Base-by-base conservation (phyloP, 2,329 filamentous ascomycete species). In the Xylaria polymorpha region DNA sequence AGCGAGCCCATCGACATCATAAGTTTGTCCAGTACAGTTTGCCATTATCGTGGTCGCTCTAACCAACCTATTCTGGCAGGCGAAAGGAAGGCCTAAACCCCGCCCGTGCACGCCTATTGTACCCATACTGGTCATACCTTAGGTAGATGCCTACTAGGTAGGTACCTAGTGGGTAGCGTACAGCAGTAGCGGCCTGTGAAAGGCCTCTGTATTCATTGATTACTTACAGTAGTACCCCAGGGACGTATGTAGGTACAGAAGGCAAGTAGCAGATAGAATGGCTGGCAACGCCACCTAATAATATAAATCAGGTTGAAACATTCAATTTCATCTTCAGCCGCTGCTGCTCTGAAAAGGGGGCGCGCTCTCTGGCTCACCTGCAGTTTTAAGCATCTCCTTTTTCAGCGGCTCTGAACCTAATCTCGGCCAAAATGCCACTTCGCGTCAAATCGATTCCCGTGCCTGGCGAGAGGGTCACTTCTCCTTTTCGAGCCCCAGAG, bases 361-460 rank as follows among this genome's bases (percentile, higher is more conserved):
- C 22, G 7, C 22, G 37, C 44, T 4, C 25, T 29, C 25, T 64
- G 66, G 55, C 39, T 62, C 41, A 29, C 25, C 25, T 29, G 25
- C 25, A 29, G 25, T 32, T 32, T 46, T 56, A 18, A 50, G 55
- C 39, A 39, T 46, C 8, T 57, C 37, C 50, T 35, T 44, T 53
- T 51, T 35, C 32, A 39, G 22, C 55, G 37, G 64, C 57, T 29
- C 56, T 58, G 4, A 44, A 60, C 22, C 43, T 53, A 68, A 65
- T 44, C 44, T 55, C 35, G 14, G 58, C 61, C 58, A 72, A 60
- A 35, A 81, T 81, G 78, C 81, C 81, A 76, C 73, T 83, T 66
- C 82, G 82, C 74, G 81, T 84, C 73, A 83, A 81, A 74, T 80
- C 81, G 64, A 77, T 78, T 59, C 78, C 77, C 41, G 62, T 75